Conservation (phyloP, 129 eudicot species). For the Tagetes patula region DNA sequence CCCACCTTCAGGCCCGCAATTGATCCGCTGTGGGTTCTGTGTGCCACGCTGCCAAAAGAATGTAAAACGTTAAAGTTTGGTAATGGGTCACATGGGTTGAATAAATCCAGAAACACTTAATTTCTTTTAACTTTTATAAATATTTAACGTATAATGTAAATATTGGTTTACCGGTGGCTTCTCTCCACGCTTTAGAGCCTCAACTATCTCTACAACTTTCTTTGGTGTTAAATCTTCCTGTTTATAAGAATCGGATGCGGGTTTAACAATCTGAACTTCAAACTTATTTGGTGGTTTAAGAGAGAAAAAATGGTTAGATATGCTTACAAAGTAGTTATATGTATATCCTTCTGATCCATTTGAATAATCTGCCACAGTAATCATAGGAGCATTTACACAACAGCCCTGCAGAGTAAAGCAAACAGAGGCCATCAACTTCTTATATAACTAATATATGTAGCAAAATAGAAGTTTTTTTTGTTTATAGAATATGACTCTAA, state of each 20-base stretch:
- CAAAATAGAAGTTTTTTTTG: not conserved
- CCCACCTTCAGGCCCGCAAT: conserved; percentile 93
- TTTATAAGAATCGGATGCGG: not conserved
- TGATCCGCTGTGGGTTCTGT: conserved; percentile 69
- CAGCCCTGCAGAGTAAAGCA: conserved; percentile 55
- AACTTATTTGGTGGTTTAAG: not conserved
- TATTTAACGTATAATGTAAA: not conserved
- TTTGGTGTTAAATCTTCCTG: conserved; percentile 97
- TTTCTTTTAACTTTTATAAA: not conserved
- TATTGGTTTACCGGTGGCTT: conserved; percentile 79
- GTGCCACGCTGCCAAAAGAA: conserved; percentile 74
- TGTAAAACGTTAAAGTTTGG: not conserved
- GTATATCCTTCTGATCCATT: conserved; percentile 96
- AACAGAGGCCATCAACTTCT: not conserved
- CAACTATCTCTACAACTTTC: conserved; percentile 88
- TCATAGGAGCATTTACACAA: conserved; percentile 99
- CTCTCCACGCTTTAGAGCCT: conserved; percentile 85
- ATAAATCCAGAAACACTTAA: conserved; percentile 5
- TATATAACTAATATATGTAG: not conserved
- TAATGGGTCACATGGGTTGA: not conserved
- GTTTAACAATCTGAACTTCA: not conserved
- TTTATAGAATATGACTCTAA: not conserved
- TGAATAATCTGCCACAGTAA: conserved; percentile 97
- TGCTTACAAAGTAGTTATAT: conserved; percentile 76
- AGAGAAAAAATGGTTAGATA: not conserved